A percentile compares a stretch with the other conserved stretches of the same genome.
These are phyloP conservation scores for Clitopilus hobsonii DNA, from an alignment of 768 basidiomycete genomes.

Conservation along the genomic window DNA sequence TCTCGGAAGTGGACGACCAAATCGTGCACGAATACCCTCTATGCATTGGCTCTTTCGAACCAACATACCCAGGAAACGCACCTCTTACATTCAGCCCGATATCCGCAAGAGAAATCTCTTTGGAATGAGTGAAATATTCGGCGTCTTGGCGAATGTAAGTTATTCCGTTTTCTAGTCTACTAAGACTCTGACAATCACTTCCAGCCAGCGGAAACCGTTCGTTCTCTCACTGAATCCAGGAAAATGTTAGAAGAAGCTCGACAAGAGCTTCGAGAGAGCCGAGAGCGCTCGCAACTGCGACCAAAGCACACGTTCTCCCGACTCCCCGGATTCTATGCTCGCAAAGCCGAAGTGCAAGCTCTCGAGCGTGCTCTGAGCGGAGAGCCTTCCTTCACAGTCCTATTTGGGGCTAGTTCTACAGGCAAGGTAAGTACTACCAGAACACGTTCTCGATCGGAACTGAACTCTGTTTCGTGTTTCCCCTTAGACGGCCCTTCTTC, in stretches of 20 bases:
- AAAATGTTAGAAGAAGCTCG: slow-evolving; percentile 74
- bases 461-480: background rate
- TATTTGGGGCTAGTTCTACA: slow-evolving; percentile 77
- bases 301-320: slow-evolving; percentile 76
- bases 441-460: background rate
- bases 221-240: slow-evolving; percentile 75
- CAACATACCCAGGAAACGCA: slow-evolving; percentile 64
- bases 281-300: slow-evolving; percentile 61
- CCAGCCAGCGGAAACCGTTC: slow-evolving; percentile 75
- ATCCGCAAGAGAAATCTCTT: slow-evolving; percentile 70
- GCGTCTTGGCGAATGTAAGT: slow-evolving; percentile 70
- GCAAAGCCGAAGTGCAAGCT: slow-evolving; percentile 60
- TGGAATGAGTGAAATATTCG: slow-evolving; percentile 74
- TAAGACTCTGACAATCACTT: no score
- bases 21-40: slow-evolving; percentile 26
- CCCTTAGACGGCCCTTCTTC: slow-evolving; percentile 65
- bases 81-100: slow-evolving; percentile 55
- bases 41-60: slow-evolving; percentile 75
- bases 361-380: slow-evolving; percentile 63
- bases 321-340: slow-evolving; percentile 68
- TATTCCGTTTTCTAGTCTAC: slow-evolving; percentile 2
- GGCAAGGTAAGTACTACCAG: slow-evolving; percentile 55
- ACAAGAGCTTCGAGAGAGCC: slow-evolving; percentile 65
- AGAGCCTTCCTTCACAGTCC: slow-evolving; percentile 74
- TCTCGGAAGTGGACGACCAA: slow-evolving; percentile 15